Evolutionary conservation across 768 basidiomycete genomes (phyloP), one percentile per base, ranked within the genome.

Genomic region (Boletus pseudo-olivaceus): DNA sequence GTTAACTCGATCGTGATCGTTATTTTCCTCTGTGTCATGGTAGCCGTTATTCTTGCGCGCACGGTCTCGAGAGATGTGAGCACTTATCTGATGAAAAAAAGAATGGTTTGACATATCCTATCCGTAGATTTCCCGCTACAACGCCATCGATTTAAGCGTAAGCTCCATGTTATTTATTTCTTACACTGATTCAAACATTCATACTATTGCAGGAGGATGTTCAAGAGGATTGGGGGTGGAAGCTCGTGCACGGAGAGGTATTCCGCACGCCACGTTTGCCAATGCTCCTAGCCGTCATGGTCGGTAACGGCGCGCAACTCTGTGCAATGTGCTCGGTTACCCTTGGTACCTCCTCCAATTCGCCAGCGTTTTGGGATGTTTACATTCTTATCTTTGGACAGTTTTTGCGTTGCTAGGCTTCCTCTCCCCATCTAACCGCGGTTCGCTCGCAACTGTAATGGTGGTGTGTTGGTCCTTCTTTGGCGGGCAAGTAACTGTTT

Each of bases 191-290:
- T 46, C 40, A 23, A 33, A 54, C 44, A 19, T 54, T 12, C 8
- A 32, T 34, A 2, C 26, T 32, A 32, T 52, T 33, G 27, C 59
- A 93, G 90, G 93, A 96, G 65, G 93, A 96, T 63, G 90, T 97
- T 3, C 93, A 95, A 71, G 96, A 98, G 74, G 96, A 98, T 62
- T 96, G 88, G 82, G 96, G 96, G 2, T 98, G 96, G 96, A 98
- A 98, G 67, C 82, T 98, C 17, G 85, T 98, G 23, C 93, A 97
- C 61, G 94, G 93, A 20, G 96, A 98, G 72, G 91, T 98, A 17
- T 98, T 98, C 78, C 83, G 96, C 20, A 76, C 86, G 1, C 96
- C 96, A 1, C 73, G 74, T 42, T 79, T 86, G 49, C 84, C 93
- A 0, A 82, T 94, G 78, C 58, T 87, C 8, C 74, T 98, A 8